Base-by-base conservation (phyloP, 78 protist species). In the Cavenderia fasciculata region DNA sequence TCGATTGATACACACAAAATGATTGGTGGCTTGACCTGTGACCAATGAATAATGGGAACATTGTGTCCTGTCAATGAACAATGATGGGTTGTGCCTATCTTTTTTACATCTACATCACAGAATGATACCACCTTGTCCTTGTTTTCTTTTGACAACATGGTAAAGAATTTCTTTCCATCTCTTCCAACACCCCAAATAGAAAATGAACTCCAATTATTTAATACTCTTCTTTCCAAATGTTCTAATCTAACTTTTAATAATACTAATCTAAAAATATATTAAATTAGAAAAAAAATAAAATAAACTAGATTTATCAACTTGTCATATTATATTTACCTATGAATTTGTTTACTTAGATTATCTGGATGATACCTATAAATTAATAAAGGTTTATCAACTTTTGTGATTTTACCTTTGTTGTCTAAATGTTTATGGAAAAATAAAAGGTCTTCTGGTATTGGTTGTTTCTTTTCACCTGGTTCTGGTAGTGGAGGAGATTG, bases 171-270 rank as follows among this genome's bases (percentile, higher is more conserved):
- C 69, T 86, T 86, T 12, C 92, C 92, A 59, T 86, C 92, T 59
- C 69, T 86, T 4, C 92, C 92, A 11, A 82, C 92, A 19, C 92
- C 92, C 92, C 92, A 86, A 43, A 86, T 86, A 21, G 86, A 54
- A 33, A 86, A 86, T 4, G 34, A 23, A 10, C 8, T 18, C 92
- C 92, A 86, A 21, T 71, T 38, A 0, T 36, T 21, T 11, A 86
- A 5, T 16, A 86, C 76, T 25, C 85, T 31, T 25, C 43, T 41
- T 21, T 86, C 84, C 14, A 86, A 41, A 61, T 74, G 54, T 31
- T 86, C 77, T 5, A 75, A 25, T 52, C 59, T 51, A 23, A 86
- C 72, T 33, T 74, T 86, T 49, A 86, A 52, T 59, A 86, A 59
- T 36, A 75, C 56, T 19, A 52, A 51, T 69, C 74, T 57, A 57